Base-by-base conservation (phyloP, 768 basidiomycete genomes). In the button mushroom (Agaricus bisporus) region DNA sequence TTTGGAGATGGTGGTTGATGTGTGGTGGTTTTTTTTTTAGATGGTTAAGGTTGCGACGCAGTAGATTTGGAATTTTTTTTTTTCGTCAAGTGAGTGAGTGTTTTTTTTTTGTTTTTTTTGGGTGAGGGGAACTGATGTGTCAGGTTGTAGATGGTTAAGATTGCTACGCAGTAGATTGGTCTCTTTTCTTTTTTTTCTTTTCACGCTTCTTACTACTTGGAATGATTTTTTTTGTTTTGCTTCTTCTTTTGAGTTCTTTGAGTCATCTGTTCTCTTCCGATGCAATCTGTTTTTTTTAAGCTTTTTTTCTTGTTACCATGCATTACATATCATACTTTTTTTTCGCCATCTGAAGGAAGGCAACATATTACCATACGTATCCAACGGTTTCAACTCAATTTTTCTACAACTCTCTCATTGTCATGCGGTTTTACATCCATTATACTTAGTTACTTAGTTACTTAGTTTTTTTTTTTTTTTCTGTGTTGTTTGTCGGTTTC, bases 1-100 rank as follows among this genome's bases (percentile, higher is more conserved):
- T 36, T n/a, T 15, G 3, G 15, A 5, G 42, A 47, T 45, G 14
- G 28, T 41, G 18, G 47, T 11, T 14, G 26, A 32, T 54, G 14
- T 39, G 1, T 22, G 1, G 22, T 61, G 41, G 47, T 45, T 32
- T 48, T 28, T 49, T 45, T 32, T 48, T 28, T 49, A 91, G 89
- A 85, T 86, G 83, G 80, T 90, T 61, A 91, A 87, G 71, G 74
- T 74, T 22, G 89, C 89, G 39, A 90, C 88, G 35, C 80, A 81
- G 75, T 88, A 83, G 72, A 79, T 61, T 22, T 1, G 44, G 15
- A 56, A 48, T n/a, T n/a, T n/a, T n/a, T n/a, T n/a, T n/a, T n/a
- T n/a, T n/a, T n/a, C n/a, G n/a, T n/a, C n/a, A n/a, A n/a, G n/a
- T n/a, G n/a, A n/a, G 50, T 56, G 55, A 55, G 61, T 60, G 52